Evolutionary conservation across 1,284 basidiomycete genomes (phyloP), one percentile per base, ranked within the genome.

Genomic region (Exobasidium rhododendri): DNA sequence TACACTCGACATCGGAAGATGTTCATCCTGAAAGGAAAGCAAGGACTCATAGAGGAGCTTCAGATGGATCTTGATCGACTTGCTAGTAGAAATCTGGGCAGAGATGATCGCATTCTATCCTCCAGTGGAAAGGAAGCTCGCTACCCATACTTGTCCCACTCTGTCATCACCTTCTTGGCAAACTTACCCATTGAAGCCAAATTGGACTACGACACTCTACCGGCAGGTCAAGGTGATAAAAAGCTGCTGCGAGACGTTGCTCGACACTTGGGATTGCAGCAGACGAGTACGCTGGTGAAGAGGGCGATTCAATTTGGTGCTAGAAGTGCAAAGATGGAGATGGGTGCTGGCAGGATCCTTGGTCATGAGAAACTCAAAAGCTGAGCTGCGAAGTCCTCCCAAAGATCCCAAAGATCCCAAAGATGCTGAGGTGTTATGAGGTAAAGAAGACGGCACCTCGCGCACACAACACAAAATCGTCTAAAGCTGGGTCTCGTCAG

Each of bases 281-380:
- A 89, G 14, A 87, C 88, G 0, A 86, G 88, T 29, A 80, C 82
- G 59, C 50, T 75, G 61, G 91, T 89, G 74, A 98, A 98, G 82
- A 80, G 90, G 57, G 94, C 94, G 4, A 97, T 97, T 89, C 94
- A 98, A 78, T 98, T 98, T 82, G 94, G 94, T 2, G 74, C 89
- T 65, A 86, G 90, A 78, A 92, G 91, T 52, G 92, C 93, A 2
- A 86, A 93, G 73, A 93, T 97, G 89, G 86, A 89, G 61, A 78
- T 79, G 1, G 84, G 83, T 1, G 82, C 81, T 17, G 66, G 71
- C 0, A 60, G 60, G 13, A 63, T 58, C 20, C 81, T 80, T 59
- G 81, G 81, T 5, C 66, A 78, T 54, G 67, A 76, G 43, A 57
- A 45, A 28, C 22, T 57, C n/a, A 4, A 13, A 26, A 50, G 3